Evolutionary conservation across 2,329 filamentous ascomycete species (phyloP).

Genomic region (Sporothrix globosa): DNA sequence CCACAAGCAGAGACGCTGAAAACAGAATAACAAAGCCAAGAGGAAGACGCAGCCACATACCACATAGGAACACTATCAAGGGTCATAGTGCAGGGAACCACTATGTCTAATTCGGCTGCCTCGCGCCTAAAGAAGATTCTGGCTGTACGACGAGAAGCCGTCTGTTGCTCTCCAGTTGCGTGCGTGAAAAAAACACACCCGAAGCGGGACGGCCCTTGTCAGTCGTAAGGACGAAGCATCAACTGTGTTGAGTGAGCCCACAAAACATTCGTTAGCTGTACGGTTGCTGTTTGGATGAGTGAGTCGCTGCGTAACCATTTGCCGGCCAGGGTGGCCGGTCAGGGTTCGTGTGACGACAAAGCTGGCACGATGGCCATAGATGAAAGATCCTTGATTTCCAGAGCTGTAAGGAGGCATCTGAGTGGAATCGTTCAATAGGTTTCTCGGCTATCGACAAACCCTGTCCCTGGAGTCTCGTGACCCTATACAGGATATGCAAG

Average conservation of each 20-base stretch:
- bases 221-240: not conserved
- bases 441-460: constrained; percentile 26
- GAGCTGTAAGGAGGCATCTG: not conserved
- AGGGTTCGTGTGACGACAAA: not conserved
- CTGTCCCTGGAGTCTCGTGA: constrained; percentile 19
- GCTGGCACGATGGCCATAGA: not conserved
- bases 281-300: not conserved
- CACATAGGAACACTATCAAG: not conserved
- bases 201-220: not conserved
- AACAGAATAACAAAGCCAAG: not conserved
- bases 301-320: not conserved
- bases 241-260: not conserved
- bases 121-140: constrained; percentile 25
- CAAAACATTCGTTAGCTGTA: not conserved
- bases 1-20: not conserved
- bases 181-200: constrained; percentile 24
- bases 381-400: not conserved
- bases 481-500: not conserved
- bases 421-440: not conserved
- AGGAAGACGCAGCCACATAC: not conserved
- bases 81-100: not conserved
- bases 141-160: constrained; percentile 21
- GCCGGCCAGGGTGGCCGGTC: not conserved
- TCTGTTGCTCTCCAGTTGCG: constrained; percentile 14
- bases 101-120: constrained; percentile 6